A percentile compares a stretch with the other conserved stretches of the same genome.
phyloP scores from a whole-genome alignment of 805 yeast genomes.

The Isabelozyma rhagii region DNA sequence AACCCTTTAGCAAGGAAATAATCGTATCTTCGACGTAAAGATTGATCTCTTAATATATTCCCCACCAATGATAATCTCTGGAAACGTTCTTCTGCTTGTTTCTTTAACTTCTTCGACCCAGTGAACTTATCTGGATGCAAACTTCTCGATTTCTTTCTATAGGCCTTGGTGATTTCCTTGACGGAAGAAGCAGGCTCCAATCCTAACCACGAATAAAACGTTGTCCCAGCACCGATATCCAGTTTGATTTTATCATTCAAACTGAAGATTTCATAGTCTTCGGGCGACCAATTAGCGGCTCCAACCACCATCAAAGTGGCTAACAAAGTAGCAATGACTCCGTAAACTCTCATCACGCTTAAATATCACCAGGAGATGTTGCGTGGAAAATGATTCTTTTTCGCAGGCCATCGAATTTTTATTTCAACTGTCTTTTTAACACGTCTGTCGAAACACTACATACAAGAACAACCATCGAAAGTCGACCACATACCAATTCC shows the following conservation, averaged over 20 bases:
- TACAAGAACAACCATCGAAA: too few species aligned
- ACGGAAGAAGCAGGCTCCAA: constrained; percentile 46
- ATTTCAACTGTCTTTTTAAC: too few species aligned
- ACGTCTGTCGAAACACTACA: too few species aligned
- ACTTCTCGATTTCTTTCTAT: constrained; percentile 64
- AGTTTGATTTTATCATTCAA: constrained; percentile 59
- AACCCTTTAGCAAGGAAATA: constrained; percentile 80
- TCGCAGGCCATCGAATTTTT: too few species aligned
- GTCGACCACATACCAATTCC: too few species aligned
- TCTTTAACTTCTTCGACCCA: constrained; percentile 27
- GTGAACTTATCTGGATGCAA: constrained; percentile 82
- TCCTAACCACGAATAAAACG: constrained; percentile 69
- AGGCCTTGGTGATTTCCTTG: constrained; percentile 60
- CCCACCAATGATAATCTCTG: constrained; percentile 76
- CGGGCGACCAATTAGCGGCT: constrained; percentile 51
- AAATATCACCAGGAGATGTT: too few species aligned
- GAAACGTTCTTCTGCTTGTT: constrained; percentile 63
- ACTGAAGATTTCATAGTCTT: constrained; percentile 79
- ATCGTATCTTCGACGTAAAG: constrained; percentile 71
- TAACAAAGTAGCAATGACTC: background rate
- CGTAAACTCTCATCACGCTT: background rate
- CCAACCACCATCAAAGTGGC: constrained; percentile 3
- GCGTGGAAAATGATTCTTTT: too few species aligned
- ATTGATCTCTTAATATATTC: constrained; percentile 58
- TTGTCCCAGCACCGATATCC: constrained; percentile 58